phyloP scores from a whole-genome alignment of 2,329 filamentous ascomycete species.

The Pochonia chlamydosporia region DNA sequence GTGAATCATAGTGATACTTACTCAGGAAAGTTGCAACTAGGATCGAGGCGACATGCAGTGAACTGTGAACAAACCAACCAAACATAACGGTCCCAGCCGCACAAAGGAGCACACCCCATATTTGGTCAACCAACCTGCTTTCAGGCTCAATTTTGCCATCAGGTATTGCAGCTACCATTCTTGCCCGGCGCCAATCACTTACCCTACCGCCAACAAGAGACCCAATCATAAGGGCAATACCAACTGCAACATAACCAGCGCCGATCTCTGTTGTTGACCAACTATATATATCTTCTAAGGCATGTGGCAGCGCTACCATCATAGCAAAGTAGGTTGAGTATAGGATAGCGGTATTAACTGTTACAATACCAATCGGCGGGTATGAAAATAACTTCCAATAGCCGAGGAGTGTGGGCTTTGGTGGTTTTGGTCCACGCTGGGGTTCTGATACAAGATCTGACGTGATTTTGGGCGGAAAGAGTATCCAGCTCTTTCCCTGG shows the following conservation, averaged over 20 bases:
- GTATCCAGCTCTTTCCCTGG: conserved; percentile 11
- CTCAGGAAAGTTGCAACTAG: conserved; percentile 24
- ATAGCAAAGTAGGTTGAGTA: conserved; percentile 27
- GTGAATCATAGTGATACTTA: too few species aligned
- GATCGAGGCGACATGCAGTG: conserved; percentile 21
- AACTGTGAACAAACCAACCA: conserved; percentile 31
- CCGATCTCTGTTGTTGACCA: conserved; percentile 28
- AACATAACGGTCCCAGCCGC: conserved; percentile 32
- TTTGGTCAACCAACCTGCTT: conserved; percentile 31
- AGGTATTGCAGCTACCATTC: conserved; percentile 8
- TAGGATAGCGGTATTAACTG: conserved; percentile 26
- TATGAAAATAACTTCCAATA: conserved; percentile 25
- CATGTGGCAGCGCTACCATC: conserved; percentile 21
- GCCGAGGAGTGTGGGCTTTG: conserved; percentile 20
- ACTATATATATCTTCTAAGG: conserved; percentile 24
- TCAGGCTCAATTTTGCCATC: conserved; percentile 26
- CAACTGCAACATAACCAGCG: conserved; percentile 27
- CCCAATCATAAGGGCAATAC: conserved; percentile 20
- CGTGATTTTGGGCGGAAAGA: conserved; percentile 16
- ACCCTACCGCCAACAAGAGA: conserved; percentile 30
- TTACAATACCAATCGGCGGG: conserved; percentile 25
- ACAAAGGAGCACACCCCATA: conserved; percentile 31
- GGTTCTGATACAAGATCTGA: conserved; percentile 17
- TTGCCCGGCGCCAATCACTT: conserved; percentile 29
- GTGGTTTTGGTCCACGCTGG: conserved; percentile 19